Evolutionary conservation across 2,329 filamentous ascomycete genomes (phyloP).

Genomic region (Talaromyces sp.): DNA sequence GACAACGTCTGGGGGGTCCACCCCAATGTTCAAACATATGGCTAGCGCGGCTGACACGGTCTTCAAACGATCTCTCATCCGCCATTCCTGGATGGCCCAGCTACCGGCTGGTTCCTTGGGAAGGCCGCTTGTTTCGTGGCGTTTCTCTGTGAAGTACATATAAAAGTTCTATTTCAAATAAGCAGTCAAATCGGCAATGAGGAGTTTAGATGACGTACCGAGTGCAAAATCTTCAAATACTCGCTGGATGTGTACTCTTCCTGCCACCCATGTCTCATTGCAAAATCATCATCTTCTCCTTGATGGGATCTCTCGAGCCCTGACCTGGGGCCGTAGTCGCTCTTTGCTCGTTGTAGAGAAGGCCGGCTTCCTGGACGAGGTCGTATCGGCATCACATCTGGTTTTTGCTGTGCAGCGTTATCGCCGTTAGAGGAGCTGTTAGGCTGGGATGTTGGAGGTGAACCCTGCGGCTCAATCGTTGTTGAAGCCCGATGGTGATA

Average conservation of each 20-base stretch:
- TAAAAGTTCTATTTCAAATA: constrained; percentile 71
- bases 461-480: constrained; percentile 21
- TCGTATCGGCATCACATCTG: constrained; percentile 20
- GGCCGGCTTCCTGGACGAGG: constrained; percentile 26
- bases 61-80: constrained; percentile 93
- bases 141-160: constrained; percentile 99
- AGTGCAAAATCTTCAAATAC: constrained; percentile 76
- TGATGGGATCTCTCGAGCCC: constrained; percentile 24
- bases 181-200: background rate
- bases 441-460: constrained; percentile 19
- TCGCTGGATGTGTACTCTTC: constrained; percentile 88
- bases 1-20: constrained; percentile 93
- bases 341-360: constrained; percentile 45
- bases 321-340: constrained; percentile 45
- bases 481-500: constrained; percentile 25
- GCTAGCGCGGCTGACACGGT: constrained; percentile 93
- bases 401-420: constrained; percentile 14
- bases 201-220: constrained; percentile 49
- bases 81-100: constrained; percentile 78
- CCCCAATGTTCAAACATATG: constrained; percentile 93
- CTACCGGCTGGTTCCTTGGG: constrained; percentile 56
- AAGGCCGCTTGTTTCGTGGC: constrained; percentile 89
- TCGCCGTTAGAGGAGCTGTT: constrained; percentile 27
- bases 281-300: constrained; percentile 46
- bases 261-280: constrained; percentile 80